A percentile compares a stretch with the other conserved stretches of the same genome.
phyloP scores from a whole-genome alignment of 1,284 basidiomycete species.

The Somion occarium region DNA sequence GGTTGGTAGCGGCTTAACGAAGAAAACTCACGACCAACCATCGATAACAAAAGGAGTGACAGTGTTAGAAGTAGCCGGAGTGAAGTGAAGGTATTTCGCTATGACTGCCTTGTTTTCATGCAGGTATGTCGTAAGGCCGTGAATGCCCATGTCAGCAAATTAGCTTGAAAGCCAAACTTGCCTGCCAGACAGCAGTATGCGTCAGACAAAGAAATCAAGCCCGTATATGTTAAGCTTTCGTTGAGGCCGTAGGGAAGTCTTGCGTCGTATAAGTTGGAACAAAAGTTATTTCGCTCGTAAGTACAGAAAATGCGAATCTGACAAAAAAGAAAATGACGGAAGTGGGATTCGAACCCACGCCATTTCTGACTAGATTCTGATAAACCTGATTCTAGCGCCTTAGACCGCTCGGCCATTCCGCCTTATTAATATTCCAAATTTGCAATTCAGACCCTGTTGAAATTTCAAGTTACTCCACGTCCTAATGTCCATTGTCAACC shows the following conservation, averaged over 20 bases:
- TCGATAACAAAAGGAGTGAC: constrained; percentile 64
- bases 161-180: too few species aligned
- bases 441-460: too few species aligned
- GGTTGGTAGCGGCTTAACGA: background rate
- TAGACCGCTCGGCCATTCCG: constrained; percentile 34
- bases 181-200: too few species aligned
- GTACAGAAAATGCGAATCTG: background rate
- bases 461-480: too few species aligned
- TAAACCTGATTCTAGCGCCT: constrained; percentile 30
- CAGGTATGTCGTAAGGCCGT: constrained; percentile 76
- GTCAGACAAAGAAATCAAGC: too few species aligned
- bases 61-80: constrained; percentile 13
- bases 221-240: too few species aligned
- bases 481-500: too few species aligned
- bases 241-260: too few species aligned
- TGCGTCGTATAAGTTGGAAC: too few species aligned
- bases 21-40: constrained; percentile 78
- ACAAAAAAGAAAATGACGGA: constrained; percentile 19
- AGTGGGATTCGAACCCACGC: constrained; percentile 42
- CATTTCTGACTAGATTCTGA: constrained; percentile 30
- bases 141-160: constrained; percentile 77
- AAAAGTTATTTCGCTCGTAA: background rate
- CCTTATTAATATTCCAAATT: constrained; percentile 14
- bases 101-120: constrained; percentile 65
- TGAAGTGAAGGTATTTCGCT: constrained; percentile 44